Conservation (phyloP, 768 basidiomycete genomes). For the Asterophora lycoperdoides region DNA sequence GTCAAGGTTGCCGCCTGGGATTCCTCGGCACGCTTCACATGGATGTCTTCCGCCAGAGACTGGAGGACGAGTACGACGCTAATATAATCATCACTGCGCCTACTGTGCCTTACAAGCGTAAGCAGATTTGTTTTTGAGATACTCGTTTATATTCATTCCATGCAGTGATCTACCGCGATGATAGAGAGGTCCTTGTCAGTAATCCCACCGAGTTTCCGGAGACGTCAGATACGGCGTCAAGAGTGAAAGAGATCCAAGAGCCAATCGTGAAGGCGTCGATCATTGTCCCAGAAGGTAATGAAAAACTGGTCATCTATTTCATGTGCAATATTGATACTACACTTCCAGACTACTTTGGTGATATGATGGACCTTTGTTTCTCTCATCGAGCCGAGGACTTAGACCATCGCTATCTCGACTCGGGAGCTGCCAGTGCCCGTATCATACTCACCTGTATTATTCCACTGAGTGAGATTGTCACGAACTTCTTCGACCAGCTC, state of each 20-base stretch:
- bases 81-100: slow-evolving; percentile 95
- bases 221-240: slow-evolving; percentile 51
- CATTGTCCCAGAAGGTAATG: slow-evolving; percentile 83
- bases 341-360: slow-evolving; percentile 78
- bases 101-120: slow-evolving; percentile 90
- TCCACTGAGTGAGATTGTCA: slow-evolving; percentile 92
- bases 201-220: slow-evolving; percentile 98
- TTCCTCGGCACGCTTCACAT: slow-evolving; percentile 96
- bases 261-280: slow-evolving; percentile 93
- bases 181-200: slow-evolving; percentile 61
- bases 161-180: slow-evolving; percentile 72
- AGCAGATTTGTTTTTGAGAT: slow-evolving; percentile 11
- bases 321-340: background rate
- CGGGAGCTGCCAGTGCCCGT: slow-evolving; percentile 47
- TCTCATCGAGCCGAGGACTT: slow-evolving; percentile 79
- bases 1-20: slow-evolving; percentile 92
- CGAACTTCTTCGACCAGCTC: slow-evolving; percentile 91
- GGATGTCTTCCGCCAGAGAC: slow-evolving; percentile 91
- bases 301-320: slow-evolving; percentile 12
- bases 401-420: slow-evolving; percentile 81
- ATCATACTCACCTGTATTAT: slow-evolving; percentile 78
- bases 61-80: slow-evolving; percentile 96
- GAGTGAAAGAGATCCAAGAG: slow-evolving; percentile 79
- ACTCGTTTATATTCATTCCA: slow-evolving; percentile 4
- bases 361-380: slow-evolving; percentile 94